Conservation (phyloP, 306 rosid genomes). For the Vigna angularis region DNA sequence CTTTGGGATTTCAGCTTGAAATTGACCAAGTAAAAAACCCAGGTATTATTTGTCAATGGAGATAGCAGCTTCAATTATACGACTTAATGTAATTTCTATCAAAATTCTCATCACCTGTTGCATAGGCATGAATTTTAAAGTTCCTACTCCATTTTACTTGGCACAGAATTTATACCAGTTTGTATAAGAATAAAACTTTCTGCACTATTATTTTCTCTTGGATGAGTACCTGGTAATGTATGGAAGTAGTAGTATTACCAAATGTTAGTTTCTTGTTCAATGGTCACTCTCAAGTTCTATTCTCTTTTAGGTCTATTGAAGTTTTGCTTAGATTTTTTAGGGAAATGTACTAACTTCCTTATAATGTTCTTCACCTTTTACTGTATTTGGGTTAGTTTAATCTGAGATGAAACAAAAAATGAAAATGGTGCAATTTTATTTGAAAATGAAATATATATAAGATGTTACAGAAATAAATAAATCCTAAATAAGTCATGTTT, state of each 20-base stretch:
- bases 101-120: not conserved
- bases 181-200: not conserved
- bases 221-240: not conserved
- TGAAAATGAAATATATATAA: too few relatives aligned
- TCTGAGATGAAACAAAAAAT: too few relatives aligned
- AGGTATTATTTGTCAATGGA: not conserved
- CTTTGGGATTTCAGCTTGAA: constrained; percentile 81
- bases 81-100: not conserved
- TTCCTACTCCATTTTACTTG: not conserved
- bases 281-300: not conserved
- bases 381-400: too few relatives aligned
- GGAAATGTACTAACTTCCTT: too few relatives aligned
- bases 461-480: too few relatives aligned
- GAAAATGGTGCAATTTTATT: too few relatives aligned
- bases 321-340: too few relatives aligned
- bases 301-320: too few relatives aligned
- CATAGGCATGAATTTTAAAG: constrained; percentile 18
- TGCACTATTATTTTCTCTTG: too few relatives aligned
- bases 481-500: too few relatives aligned
- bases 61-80: not conserved
- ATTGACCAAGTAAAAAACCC: constrained; percentile 40
- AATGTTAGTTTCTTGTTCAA: not conserved
- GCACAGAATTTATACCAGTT: not conserved
- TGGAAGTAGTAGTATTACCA: not conserved
- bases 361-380: too few relatives aligned